Conservation (phyloP, 2,329 filamentous ascomycete species). For the Aspergillus tubingensis region DNA sequence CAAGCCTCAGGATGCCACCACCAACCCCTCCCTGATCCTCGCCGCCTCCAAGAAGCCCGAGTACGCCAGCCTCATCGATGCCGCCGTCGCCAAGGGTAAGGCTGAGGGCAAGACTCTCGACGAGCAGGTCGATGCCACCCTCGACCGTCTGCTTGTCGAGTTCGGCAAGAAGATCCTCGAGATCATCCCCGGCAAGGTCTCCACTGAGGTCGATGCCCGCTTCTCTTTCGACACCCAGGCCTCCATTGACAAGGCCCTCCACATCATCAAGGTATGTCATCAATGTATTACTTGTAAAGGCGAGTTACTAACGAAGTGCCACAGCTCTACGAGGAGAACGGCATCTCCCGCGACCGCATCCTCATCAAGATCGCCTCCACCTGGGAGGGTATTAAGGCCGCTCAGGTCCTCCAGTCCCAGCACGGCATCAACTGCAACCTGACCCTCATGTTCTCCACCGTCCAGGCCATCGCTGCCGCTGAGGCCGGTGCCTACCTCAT, state of each 20-base stretch:
- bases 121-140: slow-evolving; percentile 81
- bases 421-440: slow-evolving; percentile 98
- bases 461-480: slow-evolving; percentile 92
- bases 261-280: slow-evolving; percentile 80
- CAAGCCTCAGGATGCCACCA: slow-evolving; percentile 99
- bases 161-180: slow-evolving; percentile 97
- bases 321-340: slow-evolving; percentile 94
- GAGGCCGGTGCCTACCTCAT: slow-evolving; percentile 97
- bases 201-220: slow-evolving; percentile 93
- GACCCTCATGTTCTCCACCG: slow-evolving; percentile 95
- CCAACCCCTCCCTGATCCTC: slow-evolving; percentile 98
- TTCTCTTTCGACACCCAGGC: slow-evolving; percentile 95
- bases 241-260: slow-evolving; percentile 91
- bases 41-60: slow-evolving; percentile 97
- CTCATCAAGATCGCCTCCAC: slow-evolving; percentile 99
- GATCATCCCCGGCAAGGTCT: slow-evolving; percentile 97
- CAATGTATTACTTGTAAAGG: too few species aligned
- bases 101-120: slow-evolving; percentile 66
- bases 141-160: slow-evolving; percentile 93
- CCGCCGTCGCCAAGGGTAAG: slow-evolving; percentile 85
- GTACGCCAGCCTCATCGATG: slow-evolving; percentile 89
- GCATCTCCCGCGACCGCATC: slow-evolving; percentile 89
- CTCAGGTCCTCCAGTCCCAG: slow-evolving; percentile 92
- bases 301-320: slow-evolving; percentile 11
- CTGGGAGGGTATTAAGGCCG: slow-evolving; percentile 99